phyloP scores from a whole-genome alignment of 1,139 yeast genomes.

The Pichia sp. region DNA sequence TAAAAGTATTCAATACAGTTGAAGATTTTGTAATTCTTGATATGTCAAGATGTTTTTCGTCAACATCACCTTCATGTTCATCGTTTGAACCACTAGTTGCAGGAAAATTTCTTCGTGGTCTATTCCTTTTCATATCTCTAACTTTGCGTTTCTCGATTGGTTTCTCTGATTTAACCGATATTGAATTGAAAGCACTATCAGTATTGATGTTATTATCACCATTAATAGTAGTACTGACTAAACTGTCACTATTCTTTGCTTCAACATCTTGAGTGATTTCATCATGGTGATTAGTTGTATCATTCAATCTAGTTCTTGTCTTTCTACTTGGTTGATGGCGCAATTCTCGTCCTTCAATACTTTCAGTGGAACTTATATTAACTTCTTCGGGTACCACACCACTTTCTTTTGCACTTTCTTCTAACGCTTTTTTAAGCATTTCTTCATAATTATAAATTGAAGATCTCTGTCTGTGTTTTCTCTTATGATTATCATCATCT shows the following conservation, averaged over 20 bases:
- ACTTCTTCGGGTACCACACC: constrained; percentile 30
- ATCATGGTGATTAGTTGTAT: background rate
- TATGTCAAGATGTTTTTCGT: background rate
- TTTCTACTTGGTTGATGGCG: constrained; percentile 4
- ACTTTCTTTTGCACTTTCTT: constrained; percentile 58
- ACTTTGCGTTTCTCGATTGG: constrained; percentile 2
- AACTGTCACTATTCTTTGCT: background rate
- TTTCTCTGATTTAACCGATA: constrained; percentile 1
- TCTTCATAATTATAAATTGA: constrained; percentile 59
- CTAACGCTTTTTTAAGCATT: constrained; percentile 60
- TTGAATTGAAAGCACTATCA: background rate
- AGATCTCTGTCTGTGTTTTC: constrained; percentile 24
- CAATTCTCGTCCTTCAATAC: constrained; percentile 5
- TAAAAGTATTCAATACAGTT: background rate
- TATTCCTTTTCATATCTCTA: constrained; percentile 6
- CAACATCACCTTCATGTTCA: constrained; percentile 10
- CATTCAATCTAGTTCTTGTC: constrained; percentile 2
- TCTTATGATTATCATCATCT: constrained; percentile 13
- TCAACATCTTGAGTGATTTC: background rate
- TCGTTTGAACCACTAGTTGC: constrained; percentile 4
- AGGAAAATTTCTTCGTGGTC: constrained; percentile 1
- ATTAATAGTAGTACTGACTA: background rate
- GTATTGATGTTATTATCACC: background rate
- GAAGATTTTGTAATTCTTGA: background rate
- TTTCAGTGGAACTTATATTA: constrained; percentile 21